Conservation (phyloP, 2,329 filamentous ascomycete genomes). For the Stemphylium lycopersici region DNA sequence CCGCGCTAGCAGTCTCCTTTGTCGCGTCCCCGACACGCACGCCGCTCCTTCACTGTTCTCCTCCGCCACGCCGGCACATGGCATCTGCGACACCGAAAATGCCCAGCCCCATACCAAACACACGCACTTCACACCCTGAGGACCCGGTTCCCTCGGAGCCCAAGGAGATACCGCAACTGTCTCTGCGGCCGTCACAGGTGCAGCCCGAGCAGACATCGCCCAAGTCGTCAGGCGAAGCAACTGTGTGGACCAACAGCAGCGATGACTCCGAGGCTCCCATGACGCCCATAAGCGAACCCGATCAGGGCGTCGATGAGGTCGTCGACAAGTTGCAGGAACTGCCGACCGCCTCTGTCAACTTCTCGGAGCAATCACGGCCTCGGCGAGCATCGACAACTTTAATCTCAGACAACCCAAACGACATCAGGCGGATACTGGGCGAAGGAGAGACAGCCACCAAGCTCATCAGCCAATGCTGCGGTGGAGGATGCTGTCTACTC, state of each 20-base stretch:
- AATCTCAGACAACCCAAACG: slow-evolving; percentile 64
- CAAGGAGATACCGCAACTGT: slow-evolving; percentile 41
- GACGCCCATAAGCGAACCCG: slow-evolving; percentile 53
- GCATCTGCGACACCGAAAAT: slow-evolving; percentile 28
- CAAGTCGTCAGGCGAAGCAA: slow-evolving; percentile 50
- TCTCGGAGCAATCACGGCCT: slow-evolving; percentile 46
- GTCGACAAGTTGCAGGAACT: slow-evolving; percentile 51
- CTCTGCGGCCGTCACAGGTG: slow-evolving; percentile 11
- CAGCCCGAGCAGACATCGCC: slow-evolving; percentile 46
- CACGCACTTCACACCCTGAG: slow-evolving; percentile 53
- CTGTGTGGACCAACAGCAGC: slow-evolving; percentile 50
- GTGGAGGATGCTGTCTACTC: slow-evolving; percentile 68
- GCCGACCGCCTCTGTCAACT: slow-evolving; percentile 42
- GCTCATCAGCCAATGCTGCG: slow-evolving; percentile 68
- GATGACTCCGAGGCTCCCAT: slow-evolving; percentile 52
- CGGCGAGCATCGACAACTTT: slow-evolving; percentile 73
- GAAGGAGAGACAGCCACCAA: slow-evolving; percentile 62
- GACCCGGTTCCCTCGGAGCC: slow-evolving; percentile 56
- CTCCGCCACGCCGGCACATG: slow-evolving; percentile 27
- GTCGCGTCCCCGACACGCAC: slow-evolving; percentile 26
- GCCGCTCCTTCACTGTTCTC: slow-evolving; percentile 13
- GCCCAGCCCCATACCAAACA: slow-evolving; percentile 46
- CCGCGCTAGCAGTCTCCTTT: slow-evolving; percentile 26
- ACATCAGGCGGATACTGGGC: slow-evolving; percentile 64
- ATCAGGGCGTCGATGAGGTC: slow-evolving; percentile 50